Base-by-base conservation (phyloP, 805 yeast genomes). In the Candida oleophila region DNA sequence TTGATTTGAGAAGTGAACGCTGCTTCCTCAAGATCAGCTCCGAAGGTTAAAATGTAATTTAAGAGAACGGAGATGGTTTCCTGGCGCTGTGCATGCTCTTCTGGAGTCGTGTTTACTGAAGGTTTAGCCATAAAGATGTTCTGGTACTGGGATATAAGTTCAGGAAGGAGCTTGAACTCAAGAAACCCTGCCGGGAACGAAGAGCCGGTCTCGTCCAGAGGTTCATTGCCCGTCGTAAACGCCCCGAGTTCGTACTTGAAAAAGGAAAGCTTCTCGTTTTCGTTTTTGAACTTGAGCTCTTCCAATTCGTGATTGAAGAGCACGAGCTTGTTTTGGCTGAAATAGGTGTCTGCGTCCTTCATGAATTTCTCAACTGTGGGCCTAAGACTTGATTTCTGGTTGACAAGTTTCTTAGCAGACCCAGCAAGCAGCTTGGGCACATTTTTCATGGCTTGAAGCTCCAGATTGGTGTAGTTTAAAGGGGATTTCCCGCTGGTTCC, bases 151-250 rank as follows among this genome's bases (percentile, higher is more conserved):
- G 61, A 59, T 7, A 75, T 67, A 12, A 91, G 66, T 54, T 86
- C 89, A 0, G 97, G 96, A n/a, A 91, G 63, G 8, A 89, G 65
- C 50, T 77, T 77, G 48, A 77, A 68, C 36, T 81, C 83, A 33
- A 88, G 56, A 58, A 61, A 82, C 68, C 54, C 87, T 72, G 42
- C 75, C 47, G 60, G 89, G 77, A 64, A 70, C n/a, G 47, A 54
- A 19, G 36, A 34, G 32, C 52, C 49, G 32, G 52, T 52, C 4
- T 44, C 45, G 21, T 40, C 41, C 30, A 25, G 30, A 11, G 5
- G 8, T 47, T 53, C 15, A 25, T 25, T 25, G 11, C 30, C 30
- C 15, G 53, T 53, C 14, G 61, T 51, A 45, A 57, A 62, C 16
- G 48, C 43, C 1, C 62, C 54, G 28, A 72, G 55, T 41, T 66